These are phyloP conservation scores for Neospora caninum DNA, from an alignment of 169 alveolate genomes.

Conservation along the genomic window DNA sequence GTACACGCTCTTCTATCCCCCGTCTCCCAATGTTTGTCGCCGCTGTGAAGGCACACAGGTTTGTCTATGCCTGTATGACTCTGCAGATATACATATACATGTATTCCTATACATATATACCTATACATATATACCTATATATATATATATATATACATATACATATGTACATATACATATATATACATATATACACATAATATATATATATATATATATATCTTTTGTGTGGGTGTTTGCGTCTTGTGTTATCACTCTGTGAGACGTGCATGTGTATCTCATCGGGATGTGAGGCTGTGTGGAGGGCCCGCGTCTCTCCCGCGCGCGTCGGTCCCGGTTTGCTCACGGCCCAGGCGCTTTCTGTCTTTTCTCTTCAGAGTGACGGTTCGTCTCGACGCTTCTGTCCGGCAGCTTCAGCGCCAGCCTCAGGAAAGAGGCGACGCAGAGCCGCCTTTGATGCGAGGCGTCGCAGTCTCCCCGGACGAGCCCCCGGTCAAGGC, in stretches of 20 bases:
- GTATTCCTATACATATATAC: neutral
- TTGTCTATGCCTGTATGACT: neutral
- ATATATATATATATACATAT: no score
- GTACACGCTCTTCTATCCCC: no score
- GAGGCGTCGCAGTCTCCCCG: conserved; percentile 20
- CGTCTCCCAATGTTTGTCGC: no score
- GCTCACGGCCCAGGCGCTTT: no score
- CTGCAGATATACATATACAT: neutral
- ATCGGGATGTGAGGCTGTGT: no score
- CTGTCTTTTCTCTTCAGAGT: neutral
- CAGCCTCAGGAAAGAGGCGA: neutral
- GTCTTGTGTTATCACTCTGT: no score
- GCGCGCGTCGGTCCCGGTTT: no score
- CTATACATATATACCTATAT: neutral
- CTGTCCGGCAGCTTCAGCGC: conserved; percentile 36
- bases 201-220: neutral
- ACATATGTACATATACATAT: no score
- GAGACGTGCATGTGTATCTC: no score
- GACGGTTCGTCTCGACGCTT: conserved; percentile 24
- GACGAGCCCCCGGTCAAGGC: conserved; percentile 28
- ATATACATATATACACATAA: no score
- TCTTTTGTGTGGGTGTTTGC: neutral
- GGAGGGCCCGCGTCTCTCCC: no score
- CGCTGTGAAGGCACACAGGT: neutral
- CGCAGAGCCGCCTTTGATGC: neutral